Percentiles rank a stretch among this genome's conserved stretches.
These are phyloP conservation scores for Cantharellus cinnabarinus DNA, from an alignment of 768 basidiomycete species.

Conservation along the genomic window DNA sequence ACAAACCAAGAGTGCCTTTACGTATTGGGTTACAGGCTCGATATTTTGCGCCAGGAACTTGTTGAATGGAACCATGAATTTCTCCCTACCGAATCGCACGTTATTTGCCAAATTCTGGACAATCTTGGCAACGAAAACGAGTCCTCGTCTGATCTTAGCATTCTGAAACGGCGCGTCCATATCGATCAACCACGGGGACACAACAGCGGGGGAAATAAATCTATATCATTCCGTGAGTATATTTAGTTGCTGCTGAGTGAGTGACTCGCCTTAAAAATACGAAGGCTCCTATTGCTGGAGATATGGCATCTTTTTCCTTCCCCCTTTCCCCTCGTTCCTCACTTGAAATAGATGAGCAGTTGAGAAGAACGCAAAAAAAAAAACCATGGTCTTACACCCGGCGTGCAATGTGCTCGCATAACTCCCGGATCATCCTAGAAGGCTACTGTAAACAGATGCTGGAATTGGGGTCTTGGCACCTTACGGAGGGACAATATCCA, in stretches of 20 bases:
- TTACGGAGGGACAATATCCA: slow-evolving; percentile 53
- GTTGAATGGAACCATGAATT: neutral
- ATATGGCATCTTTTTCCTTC: neutral
- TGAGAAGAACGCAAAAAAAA: neutral
- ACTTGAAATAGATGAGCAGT: neutral
- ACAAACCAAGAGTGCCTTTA: neutral
- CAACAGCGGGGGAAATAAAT: slow-evolving; percentile 82
- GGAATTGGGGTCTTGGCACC: slow-evolving; percentile 14
- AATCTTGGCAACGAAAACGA: slow-evolving; percentile 77
- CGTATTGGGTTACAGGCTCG: neutral
- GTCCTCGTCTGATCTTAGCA: slow-evolving; percentile 42
- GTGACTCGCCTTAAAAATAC: slow-evolving; percentile 57
- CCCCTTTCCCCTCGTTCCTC: neutral
- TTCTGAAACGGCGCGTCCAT: slow-evolving; percentile 49
- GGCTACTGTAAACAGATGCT: slow-evolving; percentile 1
- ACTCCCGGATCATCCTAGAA: slow-evolving; percentile 63
- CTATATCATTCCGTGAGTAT: slow-evolving; percentile 18
- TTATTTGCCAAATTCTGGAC: slow-evolving; percentile 91
- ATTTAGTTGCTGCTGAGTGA: neutral
- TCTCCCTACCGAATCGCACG: slow-evolving; percentile 47
- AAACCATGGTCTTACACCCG: slow-evolving; percentile 37
- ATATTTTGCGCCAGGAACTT: slow-evolving; percentile 30
- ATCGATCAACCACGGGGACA: slow-evolving; percentile 69
- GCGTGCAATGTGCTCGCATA: slow-evolving; percentile 61
- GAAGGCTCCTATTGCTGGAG: slow-evolving; percentile 62